Conservation (phyloP, 2,329 filamentous ascomycete genomes). For the Alternaria ventricosa region DNA sequence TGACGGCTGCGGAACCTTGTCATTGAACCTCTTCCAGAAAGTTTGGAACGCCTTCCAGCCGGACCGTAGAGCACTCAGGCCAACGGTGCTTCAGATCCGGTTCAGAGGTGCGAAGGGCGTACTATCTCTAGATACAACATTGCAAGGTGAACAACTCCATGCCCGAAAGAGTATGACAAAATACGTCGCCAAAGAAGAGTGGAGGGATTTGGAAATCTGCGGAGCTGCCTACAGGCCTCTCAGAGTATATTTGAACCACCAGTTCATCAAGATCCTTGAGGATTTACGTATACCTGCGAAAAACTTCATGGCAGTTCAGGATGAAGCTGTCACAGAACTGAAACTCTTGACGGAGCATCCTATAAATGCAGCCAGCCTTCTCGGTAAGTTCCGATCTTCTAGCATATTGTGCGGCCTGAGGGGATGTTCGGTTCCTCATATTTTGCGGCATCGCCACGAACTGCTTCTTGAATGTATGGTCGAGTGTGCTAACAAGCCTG, state of each 20-base stretch:
- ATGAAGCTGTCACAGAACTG: slow-evolving; percentile 65
- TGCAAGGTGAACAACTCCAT: slow-evolving; percentile 64
- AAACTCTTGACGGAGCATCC: slow-evolving; percentile 64
- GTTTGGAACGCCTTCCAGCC: slow-evolving; percentile 64
- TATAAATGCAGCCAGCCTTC: slow-evolving; percentile 69
- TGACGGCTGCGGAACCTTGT: slow-evolving; percentile 81
- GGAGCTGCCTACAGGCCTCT: slow-evolving; percentile 72
- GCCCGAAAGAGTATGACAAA: slow-evolving; percentile 82
- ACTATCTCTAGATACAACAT: slow-evolving; percentile 65
- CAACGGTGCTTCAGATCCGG: slow-evolving; percentile 68
- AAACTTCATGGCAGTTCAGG: slow-evolving; percentile 71
- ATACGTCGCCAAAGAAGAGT: slow-evolving; percentile 61
- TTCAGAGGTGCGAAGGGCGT: slow-evolving; percentile 72
- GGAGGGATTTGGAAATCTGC: slow-evolving; percentile 71
- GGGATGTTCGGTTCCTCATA: neutral
- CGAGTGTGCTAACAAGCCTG: neutral
- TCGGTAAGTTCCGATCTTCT: slow-evolving; percentile 46
- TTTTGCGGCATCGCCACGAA: neutral
- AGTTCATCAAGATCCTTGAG: slow-evolving; percentile 85
- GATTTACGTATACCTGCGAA: slow-evolving; percentile 68
- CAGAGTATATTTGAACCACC: slow-evolving; percentile 75
- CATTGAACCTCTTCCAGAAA: slow-evolving; percentile 62
- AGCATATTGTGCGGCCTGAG: neutral
- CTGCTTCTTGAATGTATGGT: neutral
- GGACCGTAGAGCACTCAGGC: slow-evolving; percentile 51